A percentile compares a stretch with the other conserved stretches of the same genome.
These are phyloP conservation scores for Syzygium malaccense DNA, from an alignment of 441 rosid species.

Conservation along the genomic window DNA sequence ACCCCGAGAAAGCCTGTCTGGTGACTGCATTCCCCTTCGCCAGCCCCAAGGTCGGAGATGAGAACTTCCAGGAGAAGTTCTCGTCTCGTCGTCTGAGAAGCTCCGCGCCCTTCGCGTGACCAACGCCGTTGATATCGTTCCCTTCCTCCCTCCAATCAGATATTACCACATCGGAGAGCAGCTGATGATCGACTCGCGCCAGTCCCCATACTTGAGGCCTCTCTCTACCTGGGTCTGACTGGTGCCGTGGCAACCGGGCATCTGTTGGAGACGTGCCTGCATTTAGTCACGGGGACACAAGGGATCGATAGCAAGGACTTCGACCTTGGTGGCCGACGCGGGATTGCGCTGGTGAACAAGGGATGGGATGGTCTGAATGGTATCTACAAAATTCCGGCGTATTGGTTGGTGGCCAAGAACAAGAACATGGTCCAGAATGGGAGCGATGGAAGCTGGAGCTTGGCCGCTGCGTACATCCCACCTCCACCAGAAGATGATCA, in stretches of 20 bases:
- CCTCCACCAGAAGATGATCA: background rate
- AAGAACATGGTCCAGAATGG: background rate
- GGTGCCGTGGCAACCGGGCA: background rate
- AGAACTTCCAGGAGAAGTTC: background rate
- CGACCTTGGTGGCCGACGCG: background rate
- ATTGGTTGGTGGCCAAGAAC: background rate
- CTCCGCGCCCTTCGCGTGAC: background rate
- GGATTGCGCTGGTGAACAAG: background rate
- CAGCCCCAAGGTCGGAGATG: background rate
- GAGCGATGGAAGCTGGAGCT: background rate
- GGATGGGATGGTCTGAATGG: background rate
- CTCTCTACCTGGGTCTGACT: fast-evolving
- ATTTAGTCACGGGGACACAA: background rate
- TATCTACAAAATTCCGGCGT: fast-evolving
- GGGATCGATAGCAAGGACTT: background rate
- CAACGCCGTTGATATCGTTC: background rate
- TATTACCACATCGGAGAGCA: background rate
- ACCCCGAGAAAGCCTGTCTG: background rate
- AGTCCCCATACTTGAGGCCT: background rate
- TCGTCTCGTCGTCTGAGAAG: background rate
- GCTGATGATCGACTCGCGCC: background rate
- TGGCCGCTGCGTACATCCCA: background rate
- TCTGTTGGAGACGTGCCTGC: background rate
- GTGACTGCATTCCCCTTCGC: background rate
- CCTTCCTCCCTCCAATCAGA: background rate